These are phyloP conservation scores for Penicillium sp. DNA, from an alignment of 2,329 filamentous ascomycete species.

Conservation along the genomic window DNA sequence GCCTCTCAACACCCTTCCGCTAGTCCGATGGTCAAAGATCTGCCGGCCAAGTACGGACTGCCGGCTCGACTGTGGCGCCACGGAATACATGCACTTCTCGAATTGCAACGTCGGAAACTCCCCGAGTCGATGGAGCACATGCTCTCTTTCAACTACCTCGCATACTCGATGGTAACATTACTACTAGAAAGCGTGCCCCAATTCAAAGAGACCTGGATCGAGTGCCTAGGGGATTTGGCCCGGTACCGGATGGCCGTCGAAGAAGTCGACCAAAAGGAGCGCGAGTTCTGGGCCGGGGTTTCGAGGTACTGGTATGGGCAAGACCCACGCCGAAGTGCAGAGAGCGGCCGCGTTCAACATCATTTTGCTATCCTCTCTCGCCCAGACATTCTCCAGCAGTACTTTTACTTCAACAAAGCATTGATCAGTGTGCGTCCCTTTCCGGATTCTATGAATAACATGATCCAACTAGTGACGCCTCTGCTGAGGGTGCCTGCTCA, in stretches of 20 bases:
- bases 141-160: slow-evolving; percentile 82
- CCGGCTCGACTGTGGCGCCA: slow-evolving; percentile 92
- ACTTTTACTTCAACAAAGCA: slow-evolving; percentile 59
- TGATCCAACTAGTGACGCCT: slow-evolving; percentile 54
- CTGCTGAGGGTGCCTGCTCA: slow-evolving; percentile 37
- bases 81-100: slow-evolving; percentile 81
- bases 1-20: slow-evolving; percentile 83
- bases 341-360: slow-evolving; percentile 76
- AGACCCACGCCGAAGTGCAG: slow-evolving; percentile 71
- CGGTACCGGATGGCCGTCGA: slow-evolving; percentile 91
- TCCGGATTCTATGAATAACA: slow-evolving; percentile 53
- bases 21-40: slow-evolving; percentile 59
- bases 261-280: slow-evolving; percentile 68
- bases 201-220: slow-evolving; percentile 88
- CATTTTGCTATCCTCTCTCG: slow-evolving; percentile 69
- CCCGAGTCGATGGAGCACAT: slow-evolving; percentile 81
- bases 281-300: slow-evolving; percentile 77
- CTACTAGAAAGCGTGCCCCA: slow-evolving; percentile 78
- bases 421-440: slow-evolving; percentile 55
- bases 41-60: slow-evolving; percentile 84
- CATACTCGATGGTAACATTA: slow-evolving; percentile 85
- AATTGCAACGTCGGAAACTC: slow-evolving; percentile 68
- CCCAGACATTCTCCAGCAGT: slow-evolving; percentile 55
- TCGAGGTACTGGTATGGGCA: slow-evolving; percentile 80
- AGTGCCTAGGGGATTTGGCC: slow-evolving; percentile 82